phyloP scores from a whole-genome alignment of 1,139 yeast species.

The Hansenula sp. region DNA sequence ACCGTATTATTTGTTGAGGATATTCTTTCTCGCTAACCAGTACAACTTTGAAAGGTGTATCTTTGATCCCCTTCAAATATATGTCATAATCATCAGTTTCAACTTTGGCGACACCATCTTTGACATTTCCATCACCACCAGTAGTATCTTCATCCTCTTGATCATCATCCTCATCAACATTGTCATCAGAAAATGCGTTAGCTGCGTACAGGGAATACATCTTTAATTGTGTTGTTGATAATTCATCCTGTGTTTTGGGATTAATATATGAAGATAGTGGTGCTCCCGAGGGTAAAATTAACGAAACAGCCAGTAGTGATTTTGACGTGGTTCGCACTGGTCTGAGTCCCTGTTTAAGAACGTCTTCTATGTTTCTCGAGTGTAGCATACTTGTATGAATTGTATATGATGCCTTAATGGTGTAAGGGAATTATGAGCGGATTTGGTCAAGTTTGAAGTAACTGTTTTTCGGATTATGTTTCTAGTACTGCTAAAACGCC shows the following conservation, averaged over 20 bases:
- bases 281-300: conserved; percentile 18
- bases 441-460: no score
- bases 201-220: conserved; percentile 16
- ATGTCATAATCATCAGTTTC: conserved; percentile 13
- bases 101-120: conserved; percentile 4
- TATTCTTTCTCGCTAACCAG: conserved; percentile 18
- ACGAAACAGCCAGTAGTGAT: conserved; percentile 13
- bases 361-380: conserved; percentile 14
- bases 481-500: no score
- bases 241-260: neutral
- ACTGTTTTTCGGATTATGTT: no score
- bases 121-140: neutral
- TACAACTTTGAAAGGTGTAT: conserved; percentile 17
- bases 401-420: no score
- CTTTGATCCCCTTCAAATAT: conserved; percentile 11
- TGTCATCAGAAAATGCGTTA: conserved; percentile 5
- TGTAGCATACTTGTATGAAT: conserved; percentile 6
- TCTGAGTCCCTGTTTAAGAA: conserved; percentile 14
- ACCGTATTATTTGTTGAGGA: conserved; percentile 19
- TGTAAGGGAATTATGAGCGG: no score
- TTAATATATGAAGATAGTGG: conserved; percentile 12
- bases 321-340: conserved; percentile 18
- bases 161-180: neutral
- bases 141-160: neutral
- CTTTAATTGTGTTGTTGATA: conserved; percentile 14